phyloP scores from a whole-genome alignment of 208 protist genomes.

The Balamuthia mandrillaris region DNA sequence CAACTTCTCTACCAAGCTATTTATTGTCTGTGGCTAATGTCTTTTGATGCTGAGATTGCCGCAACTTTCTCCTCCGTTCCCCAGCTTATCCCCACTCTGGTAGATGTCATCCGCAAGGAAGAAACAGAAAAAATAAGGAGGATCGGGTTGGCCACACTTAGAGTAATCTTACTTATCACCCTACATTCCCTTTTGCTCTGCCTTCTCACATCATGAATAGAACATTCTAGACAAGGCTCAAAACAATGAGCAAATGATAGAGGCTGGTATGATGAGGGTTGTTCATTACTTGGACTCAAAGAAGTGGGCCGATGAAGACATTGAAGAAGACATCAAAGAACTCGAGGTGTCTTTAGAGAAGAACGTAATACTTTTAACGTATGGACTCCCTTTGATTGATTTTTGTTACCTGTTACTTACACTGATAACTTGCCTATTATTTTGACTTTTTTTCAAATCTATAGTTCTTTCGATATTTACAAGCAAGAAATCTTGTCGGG shows the following conservation, averaged over 20 bases:
- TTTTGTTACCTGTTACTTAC: neutral
- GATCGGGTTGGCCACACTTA: slow-evolving; percentile 42
- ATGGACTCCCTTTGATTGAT: neutral
- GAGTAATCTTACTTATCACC: neutral
- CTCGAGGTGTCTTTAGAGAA: slow-evolving; percentile 44
- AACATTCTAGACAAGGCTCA: slow-evolving; percentile 42
- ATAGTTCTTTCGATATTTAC: slow-evolving; percentile 62
- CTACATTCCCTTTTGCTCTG: neutral
- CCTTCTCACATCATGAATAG: neutral
- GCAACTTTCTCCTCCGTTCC: neutral
- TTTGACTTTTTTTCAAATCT: neutral
- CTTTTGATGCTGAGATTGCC: neutral
- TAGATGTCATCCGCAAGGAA: slow-evolving; percentile 32
- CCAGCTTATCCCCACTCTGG: too few species aligned
- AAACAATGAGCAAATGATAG: slow-evolving; percentile 48
- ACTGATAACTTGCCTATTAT: neutral
- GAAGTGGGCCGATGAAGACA: slow-evolving; percentile 65
- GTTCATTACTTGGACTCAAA: slow-evolving; percentile 22
- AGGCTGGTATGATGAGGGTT: slow-evolving; percentile 27
- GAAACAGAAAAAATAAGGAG: slow-evolving; percentile 44
- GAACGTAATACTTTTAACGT: slow-evolving; percentile 53
- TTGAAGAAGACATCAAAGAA: slow-evolving; percentile 49
- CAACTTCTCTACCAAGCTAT: slow-evolving; percentile 17
- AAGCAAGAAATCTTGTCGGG: slow-evolving; percentile 55
- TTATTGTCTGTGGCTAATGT: slow-evolving; percentile 27